These are phyloP conservation scores for Fusarium sp. DNA, from an alignment of 2,329 filamentous ascomycete genomes.

Conservation along the genomic window DNA sequence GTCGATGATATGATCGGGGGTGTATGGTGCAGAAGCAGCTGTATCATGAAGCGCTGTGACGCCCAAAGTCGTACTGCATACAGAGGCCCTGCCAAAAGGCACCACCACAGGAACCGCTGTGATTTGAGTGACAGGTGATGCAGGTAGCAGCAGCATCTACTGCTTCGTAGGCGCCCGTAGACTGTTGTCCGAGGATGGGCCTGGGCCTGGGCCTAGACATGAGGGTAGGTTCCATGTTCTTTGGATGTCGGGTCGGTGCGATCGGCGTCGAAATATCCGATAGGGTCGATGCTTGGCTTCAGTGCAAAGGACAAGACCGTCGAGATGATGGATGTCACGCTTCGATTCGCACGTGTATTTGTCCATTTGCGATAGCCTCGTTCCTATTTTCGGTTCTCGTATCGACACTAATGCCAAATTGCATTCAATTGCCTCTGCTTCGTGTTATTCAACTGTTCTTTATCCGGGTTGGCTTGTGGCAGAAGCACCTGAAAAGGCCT, in stretches of 20 bases:
- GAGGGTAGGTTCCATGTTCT: not conserved
- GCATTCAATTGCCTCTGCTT: not conserved
- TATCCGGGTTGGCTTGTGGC: not conserved
- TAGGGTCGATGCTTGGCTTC: constrained; percentile 11
- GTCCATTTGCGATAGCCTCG: not conserved
- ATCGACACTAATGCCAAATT: not conserved
- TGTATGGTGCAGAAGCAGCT: not conserved
- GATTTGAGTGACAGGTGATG: constrained; percentile 21
- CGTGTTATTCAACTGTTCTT: not conserved
- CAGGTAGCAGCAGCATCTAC: constrained; percentile 13
- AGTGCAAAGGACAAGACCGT: not conserved
- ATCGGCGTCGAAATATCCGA: constrained; percentile 10
- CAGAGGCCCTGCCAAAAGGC: constrained; percentile 1
- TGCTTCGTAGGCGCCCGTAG: not conserved
- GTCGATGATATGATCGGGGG: not conserved
- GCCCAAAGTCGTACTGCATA: constrained; percentile 4
- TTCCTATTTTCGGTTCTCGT: not conserved
- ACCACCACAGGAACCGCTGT: constrained; percentile 15
- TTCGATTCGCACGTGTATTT: not conserved
- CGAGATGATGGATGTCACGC: not conserved
- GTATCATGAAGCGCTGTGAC: constrained; percentile 4
- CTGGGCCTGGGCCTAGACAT: not conserved
- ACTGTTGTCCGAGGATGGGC: not conserved
- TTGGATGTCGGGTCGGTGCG: not conserved
- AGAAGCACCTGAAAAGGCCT: constrained; percentile 16